Percentiles rank a stretch among this genome's conserved stretches.
These are phyloP conservation scores for Kregervanrija delftensis DNA, from an alignment of 805 yeast species.

Conservation along the genomic window DNA sequence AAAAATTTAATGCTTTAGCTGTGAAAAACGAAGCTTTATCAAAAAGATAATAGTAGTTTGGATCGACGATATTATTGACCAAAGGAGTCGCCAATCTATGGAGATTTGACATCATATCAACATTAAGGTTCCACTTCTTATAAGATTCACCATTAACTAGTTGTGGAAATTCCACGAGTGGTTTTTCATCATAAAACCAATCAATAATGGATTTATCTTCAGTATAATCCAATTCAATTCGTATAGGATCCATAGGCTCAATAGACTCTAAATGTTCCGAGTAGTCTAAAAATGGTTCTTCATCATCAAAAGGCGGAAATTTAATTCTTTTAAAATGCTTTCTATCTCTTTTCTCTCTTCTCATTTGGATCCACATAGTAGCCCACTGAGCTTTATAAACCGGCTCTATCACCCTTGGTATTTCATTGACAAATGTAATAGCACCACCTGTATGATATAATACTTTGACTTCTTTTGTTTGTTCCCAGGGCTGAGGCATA, in stretches of 20 bases:
- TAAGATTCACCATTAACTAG: constrained; percentile 75
- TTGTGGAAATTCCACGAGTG: constrained; percentile 50
- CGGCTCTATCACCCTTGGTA: constrained; percentile 88
- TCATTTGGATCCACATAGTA: constrained; percentile 85
- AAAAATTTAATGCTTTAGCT: constrained; percentile 81
- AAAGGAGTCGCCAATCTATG: constrained; percentile 68
- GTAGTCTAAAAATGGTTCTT: constrained; percentile 87
- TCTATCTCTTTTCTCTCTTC: constrained; percentile 88
- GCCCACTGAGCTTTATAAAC: constrained; percentile 95
- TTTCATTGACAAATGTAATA: constrained; percentile 88
- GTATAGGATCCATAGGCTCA: constrained; percentile 68
- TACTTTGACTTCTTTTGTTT: constrained; percentile 75
- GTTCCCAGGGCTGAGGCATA: constrained; percentile 99
- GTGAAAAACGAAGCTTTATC: constrained; percentile 78
- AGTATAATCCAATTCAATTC: constrained; percentile 53
- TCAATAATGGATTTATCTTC: constrained; percentile 57
- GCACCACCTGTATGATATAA: constrained; percentile 91
- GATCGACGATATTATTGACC: constrained; percentile 45
- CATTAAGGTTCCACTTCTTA: constrained; percentile 58
- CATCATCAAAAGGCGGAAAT: constrained; percentile 96
- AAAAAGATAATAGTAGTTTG: constrained; percentile 63
- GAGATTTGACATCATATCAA: constrained; percentile 57
- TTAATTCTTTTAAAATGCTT: constrained; percentile 85
- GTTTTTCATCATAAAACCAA: constrained; percentile 79
- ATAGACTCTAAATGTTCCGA: constrained; percentile 68